phyloP scores from a whole-genome alignment of 2,329 filamentous ascomycete genomes.

The Xylariales sp. region DNA sequence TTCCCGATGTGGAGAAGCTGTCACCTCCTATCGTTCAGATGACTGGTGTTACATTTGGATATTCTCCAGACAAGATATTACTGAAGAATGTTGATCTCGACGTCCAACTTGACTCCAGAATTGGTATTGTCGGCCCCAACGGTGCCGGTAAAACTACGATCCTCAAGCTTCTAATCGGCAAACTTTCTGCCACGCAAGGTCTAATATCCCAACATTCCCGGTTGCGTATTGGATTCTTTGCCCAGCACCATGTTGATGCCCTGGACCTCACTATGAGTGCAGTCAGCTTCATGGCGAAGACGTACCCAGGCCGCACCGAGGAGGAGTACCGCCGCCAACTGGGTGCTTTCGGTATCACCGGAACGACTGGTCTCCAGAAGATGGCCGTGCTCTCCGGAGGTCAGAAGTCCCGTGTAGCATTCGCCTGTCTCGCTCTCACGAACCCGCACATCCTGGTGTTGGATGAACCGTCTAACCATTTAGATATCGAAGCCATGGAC shows the following conservation, averaged over 20 bases:
- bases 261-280: constrained; percentile 85
- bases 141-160: constrained; percentile 98
- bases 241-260: constrained; percentile 96
- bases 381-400: constrained; percentile 93
- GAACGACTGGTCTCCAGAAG: constrained; percentile 94
- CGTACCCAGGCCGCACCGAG: constrained; percentile 84
- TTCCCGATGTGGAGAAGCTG: constrained; percentile 95
- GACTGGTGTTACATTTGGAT: constrained; percentile 88
- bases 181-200: constrained; percentile 70
- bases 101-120: constrained; percentile 95
- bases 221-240: constrained; percentile 91
- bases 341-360: constrained; percentile 84
- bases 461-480: constrained; percentile 96
- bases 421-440: constrained; percentile 88
- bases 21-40: constrained; percentile 98
- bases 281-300: constrained; percentile 93
- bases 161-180: constrained; percentile 93
- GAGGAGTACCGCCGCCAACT: constrained; percentile 96
- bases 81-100: constrained; percentile 87
- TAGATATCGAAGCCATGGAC: constrained; percentile 99
- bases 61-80: constrained; percentile 72
- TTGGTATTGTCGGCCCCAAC: constrained; percentile 98
- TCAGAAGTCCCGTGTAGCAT: constrained; percentile 97
- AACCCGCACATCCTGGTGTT: constrained; percentile 97
- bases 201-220: constrained; percentile 85